Conservation (phyloP, 2,329 filamentous ascomycete genomes). For the Sporothrix schenckii region DNA sequence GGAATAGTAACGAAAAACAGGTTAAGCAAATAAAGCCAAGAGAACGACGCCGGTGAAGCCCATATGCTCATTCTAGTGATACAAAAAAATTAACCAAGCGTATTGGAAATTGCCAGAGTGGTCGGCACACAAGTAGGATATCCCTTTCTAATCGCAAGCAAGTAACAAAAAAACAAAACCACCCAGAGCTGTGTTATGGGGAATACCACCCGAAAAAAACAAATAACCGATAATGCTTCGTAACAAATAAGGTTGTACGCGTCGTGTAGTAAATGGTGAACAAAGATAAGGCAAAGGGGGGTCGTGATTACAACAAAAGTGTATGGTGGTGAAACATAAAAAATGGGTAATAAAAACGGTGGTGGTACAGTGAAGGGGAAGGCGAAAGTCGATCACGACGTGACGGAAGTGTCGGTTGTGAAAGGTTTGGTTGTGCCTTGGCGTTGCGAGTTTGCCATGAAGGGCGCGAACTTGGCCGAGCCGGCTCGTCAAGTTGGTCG, state of each 20-base stretch:
- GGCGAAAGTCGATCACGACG: not conserved
- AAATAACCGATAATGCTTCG: slow-evolving; percentile 17
- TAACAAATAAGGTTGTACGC: slow-evolving; percentile 5
- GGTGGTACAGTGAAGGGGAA: slow-evolving; percentile 3
- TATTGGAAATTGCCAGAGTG: not conserved
- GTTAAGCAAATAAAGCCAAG: not conserved
- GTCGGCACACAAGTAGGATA: slow-evolving; percentile 16
- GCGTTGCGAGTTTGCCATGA: not conserved
- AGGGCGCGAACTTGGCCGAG: slow-evolving; percentile 1
- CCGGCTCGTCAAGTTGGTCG: slow-evolving; percentile 24
- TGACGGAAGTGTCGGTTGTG: not conserved
- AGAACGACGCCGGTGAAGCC: slow-evolving; percentile 9
- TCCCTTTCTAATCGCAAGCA: slow-evolving; percentile 13
- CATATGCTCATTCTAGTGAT: slow-evolving; percentile 25
- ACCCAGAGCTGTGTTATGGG: slow-evolving; percentile 20
- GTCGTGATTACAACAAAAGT: slow-evolving; percentile 38
- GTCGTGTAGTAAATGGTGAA: not conserved
- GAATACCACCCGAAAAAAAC: slow-evolving; percentile 9
- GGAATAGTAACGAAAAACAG: not conserved
- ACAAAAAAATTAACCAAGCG: not conserved
- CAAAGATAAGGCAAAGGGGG: not conserved
- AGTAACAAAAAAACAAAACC: not conserved
- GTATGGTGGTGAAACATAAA: slow-evolving; percentile 36
- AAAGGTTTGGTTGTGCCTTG: not conserved
- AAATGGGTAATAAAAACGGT: slow-evolving; percentile 28